Evolutionary conservation across 2,329 filamentous ascomycete species (phyloP).

Genomic region (Aureobasidium lini): DNA sequence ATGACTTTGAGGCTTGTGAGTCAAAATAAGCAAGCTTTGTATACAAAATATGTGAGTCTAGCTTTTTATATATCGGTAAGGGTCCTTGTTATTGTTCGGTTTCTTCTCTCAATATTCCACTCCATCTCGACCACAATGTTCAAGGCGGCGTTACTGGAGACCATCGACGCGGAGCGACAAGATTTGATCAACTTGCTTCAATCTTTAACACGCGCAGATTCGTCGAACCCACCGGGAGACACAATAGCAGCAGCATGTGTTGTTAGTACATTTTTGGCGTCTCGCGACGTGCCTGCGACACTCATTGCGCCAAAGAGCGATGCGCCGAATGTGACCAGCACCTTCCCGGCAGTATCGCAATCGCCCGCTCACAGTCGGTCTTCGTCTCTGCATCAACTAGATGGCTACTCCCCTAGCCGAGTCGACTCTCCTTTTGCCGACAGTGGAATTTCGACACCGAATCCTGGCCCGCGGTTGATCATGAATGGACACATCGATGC

Average conservation of each 20-base stretch:
- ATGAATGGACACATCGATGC: constrained; percentile 39
- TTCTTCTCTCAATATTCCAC: neutral
- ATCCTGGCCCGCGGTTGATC: constrained; percentile 27
- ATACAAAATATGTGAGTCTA: neutral
- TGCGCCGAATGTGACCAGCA: constrained; percentile 30
- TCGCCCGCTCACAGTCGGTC: constrained; percentile 1
- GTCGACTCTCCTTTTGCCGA: neutral
- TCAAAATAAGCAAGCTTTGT: constrained; percentile 10
- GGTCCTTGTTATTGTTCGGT: neutral
- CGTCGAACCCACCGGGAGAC: constrained; percentile 34
- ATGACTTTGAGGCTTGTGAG: neutral
- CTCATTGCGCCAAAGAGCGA: constrained; percentile 26
- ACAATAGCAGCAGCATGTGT: constrained; percentile 30
- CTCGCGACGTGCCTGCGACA: constrained; percentile 19
- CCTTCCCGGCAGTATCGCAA: constrained; percentile 20
- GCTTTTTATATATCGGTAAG: neutral
- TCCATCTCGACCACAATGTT: neutral
- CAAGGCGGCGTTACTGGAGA: constrained; percentile 21
- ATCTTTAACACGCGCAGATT: constrained; percentile 29
- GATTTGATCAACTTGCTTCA: constrained; percentile 28
- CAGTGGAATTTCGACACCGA: neutral
- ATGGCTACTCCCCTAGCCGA: constrained; percentile 8
- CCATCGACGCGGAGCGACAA: constrained; percentile 23
- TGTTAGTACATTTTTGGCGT: constrained; percentile 25
- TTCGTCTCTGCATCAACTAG: neutral